phyloP scores from a whole-genome alignment of 768 basidiomycete species.

The Leccinum arenicola region DNA sequence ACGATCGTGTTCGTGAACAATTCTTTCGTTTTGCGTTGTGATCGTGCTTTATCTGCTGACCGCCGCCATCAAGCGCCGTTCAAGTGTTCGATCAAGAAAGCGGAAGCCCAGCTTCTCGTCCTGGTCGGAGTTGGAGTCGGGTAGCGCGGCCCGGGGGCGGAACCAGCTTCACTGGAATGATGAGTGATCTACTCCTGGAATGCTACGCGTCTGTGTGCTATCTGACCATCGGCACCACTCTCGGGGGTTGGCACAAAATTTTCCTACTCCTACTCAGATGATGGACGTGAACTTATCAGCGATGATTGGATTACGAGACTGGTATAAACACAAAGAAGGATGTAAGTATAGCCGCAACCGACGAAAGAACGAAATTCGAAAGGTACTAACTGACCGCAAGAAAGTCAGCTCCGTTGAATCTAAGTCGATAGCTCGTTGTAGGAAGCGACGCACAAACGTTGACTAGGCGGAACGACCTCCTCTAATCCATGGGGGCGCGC shows the following conservation, averaged over 20 bases:
- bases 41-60: neutral
- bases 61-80: neutral
- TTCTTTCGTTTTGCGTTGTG: neutral
- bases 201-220: too few relatives aligned
- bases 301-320: too few relatives aligned
- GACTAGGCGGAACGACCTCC: conserved; percentile 5
- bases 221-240: too few relatives aligned
- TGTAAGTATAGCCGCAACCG: neutral
- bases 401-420: neutral
- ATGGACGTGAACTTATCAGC: too few relatives aligned
- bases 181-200: neutral
- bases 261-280: too few relatives aligned
- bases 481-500: conserved; percentile 8
- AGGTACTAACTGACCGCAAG: neutral
- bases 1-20: conserved; percentile 5
- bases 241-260: too few relatives aligned
- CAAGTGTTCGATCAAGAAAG: neutral
- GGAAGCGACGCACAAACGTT: conserved; percentile 4
- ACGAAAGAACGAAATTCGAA: neutral
- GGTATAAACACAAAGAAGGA: neutral
- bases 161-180: neutral
- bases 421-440: neutral
- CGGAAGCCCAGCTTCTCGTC: neutral
- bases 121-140: neutral
- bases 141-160: too few relatives aligned